Evolutionary conservation across 768 basidiomycete genomes (phyloP), one percentile per base, ranked within the genome.

Genomic region (Panaeolus cyanescens): DNA sequence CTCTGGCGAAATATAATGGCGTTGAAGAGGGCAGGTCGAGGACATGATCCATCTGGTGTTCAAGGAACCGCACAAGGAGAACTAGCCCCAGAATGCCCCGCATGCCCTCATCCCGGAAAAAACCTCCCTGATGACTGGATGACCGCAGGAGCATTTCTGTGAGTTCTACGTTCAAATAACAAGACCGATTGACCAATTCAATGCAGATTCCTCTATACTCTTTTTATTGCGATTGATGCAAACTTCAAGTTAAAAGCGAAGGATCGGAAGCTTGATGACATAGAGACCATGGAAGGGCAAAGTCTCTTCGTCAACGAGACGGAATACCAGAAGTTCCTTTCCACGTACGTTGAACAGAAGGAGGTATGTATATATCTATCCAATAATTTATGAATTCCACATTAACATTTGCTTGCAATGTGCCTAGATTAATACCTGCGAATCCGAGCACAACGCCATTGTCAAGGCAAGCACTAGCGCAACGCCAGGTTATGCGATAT

Each of bases 191-290:
- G 32, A 37, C 13, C 32, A 61, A n/a, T n/a, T n/a, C 12, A 4
- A 12, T 10, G 12, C 59, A 68, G 67, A 15, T 66, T 57, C 50
- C 39, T 68, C 4, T 67, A 68, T 36, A 64, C 32, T 0, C 32
- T 66, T 1, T 65, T 60, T 32, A 13, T 67, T 20, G 62, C 67
- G 19, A 32, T 68, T 13, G 65, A 68, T 34, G 65, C 63, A 1
- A 73, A 73, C 61, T 72, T 72, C 55, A 70, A 70, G 25, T 36
- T 66, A 22, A 68, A 66, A 33, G 42, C 57, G 15, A 70, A 71
- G 40, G 64, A 63, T 2, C 57, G 61, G 1, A 40, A 59, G 7
- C 33, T 65, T 9, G n/a, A 61, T 1, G 66, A 71, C 40, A 40
- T 67, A 1, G 58, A 67, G 8, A 36, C 71, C 1, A 64, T 58